Conservation (phyloP, 2,329 filamentous ascomycete genomes). For the Clarireedia sp. region DNA sequence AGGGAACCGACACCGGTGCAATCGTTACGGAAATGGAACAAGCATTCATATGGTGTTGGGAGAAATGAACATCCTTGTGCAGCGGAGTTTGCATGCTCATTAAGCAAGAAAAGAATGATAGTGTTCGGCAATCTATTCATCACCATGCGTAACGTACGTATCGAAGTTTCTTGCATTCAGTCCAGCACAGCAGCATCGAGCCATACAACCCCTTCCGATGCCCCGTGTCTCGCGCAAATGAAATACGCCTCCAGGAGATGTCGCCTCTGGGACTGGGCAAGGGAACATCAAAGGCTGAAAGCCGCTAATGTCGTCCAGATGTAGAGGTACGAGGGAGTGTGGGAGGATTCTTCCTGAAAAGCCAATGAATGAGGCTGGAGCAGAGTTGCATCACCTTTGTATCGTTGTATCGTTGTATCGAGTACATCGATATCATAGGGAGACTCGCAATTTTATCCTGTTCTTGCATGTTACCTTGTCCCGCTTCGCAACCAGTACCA, state of each 20-base stretch:
- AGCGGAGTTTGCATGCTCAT: neutral
- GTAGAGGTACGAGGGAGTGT: neutral
- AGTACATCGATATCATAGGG: no score
- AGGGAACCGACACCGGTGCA: neutral
- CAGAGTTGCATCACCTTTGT: neutral
- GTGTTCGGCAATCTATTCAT: neutral
- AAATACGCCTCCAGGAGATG: neutral
- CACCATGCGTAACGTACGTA: neutral
- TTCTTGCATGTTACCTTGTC: no score
- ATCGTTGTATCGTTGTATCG: no score
- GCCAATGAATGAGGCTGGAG: constrained; percentile 1
- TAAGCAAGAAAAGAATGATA: no score
- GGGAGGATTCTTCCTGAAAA: neutral
- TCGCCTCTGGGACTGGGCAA: neutral
- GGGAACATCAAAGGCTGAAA: neutral
- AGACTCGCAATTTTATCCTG: no score
- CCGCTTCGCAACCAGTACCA: neutral
- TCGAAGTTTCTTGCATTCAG: no score
- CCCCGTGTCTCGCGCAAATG: neutral
- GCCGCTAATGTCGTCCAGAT: neutral
- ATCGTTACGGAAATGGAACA: neutral
- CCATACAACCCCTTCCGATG: neutral
- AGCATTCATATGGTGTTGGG: neutral
- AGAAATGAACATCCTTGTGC: neutral
- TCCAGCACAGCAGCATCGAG: no score